Evolutionary conservation across 225 moss, liverwort and hornwort species (phyloP).

Genomic region (Marchantia polymorpha): DNA sequence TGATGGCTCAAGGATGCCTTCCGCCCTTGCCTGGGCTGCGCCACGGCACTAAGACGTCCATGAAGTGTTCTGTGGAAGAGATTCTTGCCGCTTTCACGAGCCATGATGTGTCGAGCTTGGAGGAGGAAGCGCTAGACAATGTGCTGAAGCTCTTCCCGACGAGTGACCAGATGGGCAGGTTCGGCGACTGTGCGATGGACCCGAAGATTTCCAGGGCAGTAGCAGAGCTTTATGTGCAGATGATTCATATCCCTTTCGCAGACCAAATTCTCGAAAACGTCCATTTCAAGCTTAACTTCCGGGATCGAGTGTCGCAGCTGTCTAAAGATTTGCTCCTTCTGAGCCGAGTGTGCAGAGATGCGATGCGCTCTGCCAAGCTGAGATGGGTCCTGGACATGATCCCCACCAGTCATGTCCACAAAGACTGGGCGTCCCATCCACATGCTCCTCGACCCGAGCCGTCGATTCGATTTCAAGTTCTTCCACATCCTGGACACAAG

Average conservation of each 20-base stretch:
- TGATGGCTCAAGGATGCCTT: too few species aligned
- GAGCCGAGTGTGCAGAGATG: not conserved
- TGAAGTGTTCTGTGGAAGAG: not conserved
- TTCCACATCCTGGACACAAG: not conserved
- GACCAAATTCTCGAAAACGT: not conserved
- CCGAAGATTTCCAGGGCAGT: not conserved
- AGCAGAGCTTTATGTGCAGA: constrained; percentile 4
- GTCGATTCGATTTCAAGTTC: not conserved
- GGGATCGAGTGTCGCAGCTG: not conserved
- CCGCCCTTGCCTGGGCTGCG: too few species aligned
- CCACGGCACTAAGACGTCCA: not conserved
- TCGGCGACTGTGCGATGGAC: not conserved
- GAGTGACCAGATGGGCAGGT: constrained; percentile 9
- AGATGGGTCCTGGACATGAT: not conserved
- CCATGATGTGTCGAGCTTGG: not conserved
- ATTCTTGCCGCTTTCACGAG: not conserved
- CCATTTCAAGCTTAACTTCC: not conserved
- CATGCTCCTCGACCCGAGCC: not conserved
- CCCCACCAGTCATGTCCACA: not conserved
- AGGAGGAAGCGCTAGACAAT: not conserved
- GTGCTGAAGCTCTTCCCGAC: constrained; percentile 11
- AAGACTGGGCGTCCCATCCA: not conserved
- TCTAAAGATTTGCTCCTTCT: not conserved
- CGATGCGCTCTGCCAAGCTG: not conserved
- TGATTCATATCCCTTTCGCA: constrained; percentile 12